These are phyloP conservation scores for Starmerella asiatica DNA, from an alignment of 805 yeast genomes.

Conservation along the genomic window DNA sequence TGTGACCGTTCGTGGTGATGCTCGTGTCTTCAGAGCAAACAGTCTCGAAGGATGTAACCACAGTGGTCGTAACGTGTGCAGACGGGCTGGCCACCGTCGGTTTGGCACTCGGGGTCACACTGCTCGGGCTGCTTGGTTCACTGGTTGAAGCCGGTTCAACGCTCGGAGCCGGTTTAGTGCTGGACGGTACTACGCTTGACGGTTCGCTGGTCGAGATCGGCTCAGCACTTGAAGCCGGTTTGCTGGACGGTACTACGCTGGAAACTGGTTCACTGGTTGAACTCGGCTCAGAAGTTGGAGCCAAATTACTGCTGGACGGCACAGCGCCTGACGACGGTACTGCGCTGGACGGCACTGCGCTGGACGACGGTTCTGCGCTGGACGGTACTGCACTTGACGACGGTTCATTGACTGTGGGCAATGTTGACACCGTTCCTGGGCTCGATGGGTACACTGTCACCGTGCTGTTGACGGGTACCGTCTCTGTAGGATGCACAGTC, in stretches of 20 bases:
- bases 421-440: too few relatives aligned
- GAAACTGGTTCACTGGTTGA: too few relatives aligned
- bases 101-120: not conserved
- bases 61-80: not conserved
- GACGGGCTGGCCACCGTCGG: not conserved
- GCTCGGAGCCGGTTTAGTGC: not conserved
- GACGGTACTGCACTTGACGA: too few relatives aligned
- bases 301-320: not conserved
- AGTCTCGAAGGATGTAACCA: slow-evolving; percentile 3
- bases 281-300: not conserved
- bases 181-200: not conserved
- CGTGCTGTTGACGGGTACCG: too few relatives aligned
- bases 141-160: not conserved
- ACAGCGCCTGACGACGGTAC: not conserved
- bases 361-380: too few relatives aligned
- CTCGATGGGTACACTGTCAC: too few relatives aligned
- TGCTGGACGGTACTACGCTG: too few relatives aligned
- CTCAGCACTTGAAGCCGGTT: too few relatives aligned
- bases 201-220: too few relatives aligned
- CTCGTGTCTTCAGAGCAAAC: slow-evolving; percentile 13
- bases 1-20: slow-evolving; percentile 7
- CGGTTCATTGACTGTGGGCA: too few relatives aligned
- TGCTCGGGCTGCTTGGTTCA: not conserved
- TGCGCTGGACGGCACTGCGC: not conserved
- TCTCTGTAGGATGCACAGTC: too few relatives aligned